These are phyloP conservation scores for Arachnomyces sp. DNA, from an alignment of 2,329 filamentous ascomycete species.

Conservation along the genomic window DNA sequence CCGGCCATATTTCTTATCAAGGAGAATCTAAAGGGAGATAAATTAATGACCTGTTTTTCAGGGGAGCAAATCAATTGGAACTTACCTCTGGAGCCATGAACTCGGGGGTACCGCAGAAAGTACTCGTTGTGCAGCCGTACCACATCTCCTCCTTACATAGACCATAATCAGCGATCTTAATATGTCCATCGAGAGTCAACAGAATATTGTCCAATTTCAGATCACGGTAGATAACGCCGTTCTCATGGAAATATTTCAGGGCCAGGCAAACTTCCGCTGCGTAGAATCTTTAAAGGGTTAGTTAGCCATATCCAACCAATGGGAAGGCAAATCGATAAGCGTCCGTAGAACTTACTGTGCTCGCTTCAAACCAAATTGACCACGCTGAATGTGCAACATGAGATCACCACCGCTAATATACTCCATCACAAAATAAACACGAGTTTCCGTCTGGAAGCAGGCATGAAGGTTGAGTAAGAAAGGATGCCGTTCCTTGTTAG, in stretches of 20 bases:
- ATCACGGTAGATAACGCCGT: slow-evolving; percentile 92
- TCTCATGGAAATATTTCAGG: slow-evolving; percentile 98
- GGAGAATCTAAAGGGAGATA: slow-evolving; percentile 58
- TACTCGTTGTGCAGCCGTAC: slow-evolving; percentile 94
- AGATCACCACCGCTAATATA: slow-evolving; percentile 97
- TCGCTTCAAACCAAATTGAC: slow-evolving; percentile 89
- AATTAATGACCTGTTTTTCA: not conserved
- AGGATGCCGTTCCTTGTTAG: slow-evolving; percentile 92
- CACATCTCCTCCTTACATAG: slow-evolving; percentile 99
- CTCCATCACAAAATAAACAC: slow-evolving; percentile 99
- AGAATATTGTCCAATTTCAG: slow-evolving; percentile 82
- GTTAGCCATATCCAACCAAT: slow-evolving; percentile 5
- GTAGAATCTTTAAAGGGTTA: slow-evolving; percentile 62
- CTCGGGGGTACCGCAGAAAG: slow-evolving; percentile 98
- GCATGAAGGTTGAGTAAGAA: slow-evolving; percentile 93
- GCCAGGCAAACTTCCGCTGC: slow-evolving; percentile 95
- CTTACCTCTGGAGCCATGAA: slow-evolving; percentile 97
- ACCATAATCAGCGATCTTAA: slow-evolving; percentile 98
- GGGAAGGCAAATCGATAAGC: not conserved
- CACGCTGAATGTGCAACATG: slow-evolving; percentile 97
- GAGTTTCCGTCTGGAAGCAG: slow-evolving; percentile 97
- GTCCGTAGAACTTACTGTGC: slow-evolving; percentile 62
- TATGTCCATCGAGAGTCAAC: slow-evolving; percentile 87
- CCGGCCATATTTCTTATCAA: slow-evolving; percentile 97
- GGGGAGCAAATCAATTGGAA: slow-evolving; percentile 3